Evolutionary conservation across 23 red algal species (phyloP).

Genomic region (Gracilariopsis chorda): DNA sequence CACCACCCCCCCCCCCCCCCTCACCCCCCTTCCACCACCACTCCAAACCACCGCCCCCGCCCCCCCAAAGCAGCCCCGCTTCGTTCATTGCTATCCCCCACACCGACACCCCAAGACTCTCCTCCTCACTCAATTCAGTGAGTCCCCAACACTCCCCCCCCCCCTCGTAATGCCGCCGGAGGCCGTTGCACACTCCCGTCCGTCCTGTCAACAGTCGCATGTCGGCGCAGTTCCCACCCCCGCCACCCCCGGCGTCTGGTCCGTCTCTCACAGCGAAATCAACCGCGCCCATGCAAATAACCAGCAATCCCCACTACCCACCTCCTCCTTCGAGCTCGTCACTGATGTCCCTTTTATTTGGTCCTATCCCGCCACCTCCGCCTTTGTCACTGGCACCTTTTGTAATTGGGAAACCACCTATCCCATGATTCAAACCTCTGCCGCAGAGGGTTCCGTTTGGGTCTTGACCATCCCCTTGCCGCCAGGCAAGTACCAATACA

Average conservation of each 20-base stretch:
- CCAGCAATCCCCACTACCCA: slow-evolving; percentile 7
- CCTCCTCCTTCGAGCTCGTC: slow-evolving; percentile 67
- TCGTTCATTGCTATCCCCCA: not conserved
- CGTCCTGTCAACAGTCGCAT: not conserved
- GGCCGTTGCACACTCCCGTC: not conserved
- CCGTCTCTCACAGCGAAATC: slow-evolving; percentile 74
- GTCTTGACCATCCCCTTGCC: slow-evolving; percentile 75
- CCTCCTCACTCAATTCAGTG: not conserved
- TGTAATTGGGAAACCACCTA: slow-evolving; percentile 81
- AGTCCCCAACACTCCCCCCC: not conserved
- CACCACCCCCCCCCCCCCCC: not conserved
- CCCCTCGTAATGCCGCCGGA: not conserved
- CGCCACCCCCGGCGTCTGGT: slow-evolving; percentile 82
- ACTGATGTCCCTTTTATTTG: slow-evolving; percentile 96
- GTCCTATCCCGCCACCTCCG: slow-evolving; percentile 74
- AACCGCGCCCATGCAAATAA: slow-evolving; percentile 23
- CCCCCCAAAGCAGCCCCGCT: not conserved
- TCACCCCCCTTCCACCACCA: not conserved
- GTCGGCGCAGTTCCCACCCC: slow-evolving; percentile 56
- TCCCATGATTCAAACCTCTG: slow-evolving; percentile 53
- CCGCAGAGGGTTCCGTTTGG: slow-evolving; percentile 74
- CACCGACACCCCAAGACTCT: not conserved
- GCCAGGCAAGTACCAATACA: slow-evolving; percentile 94
- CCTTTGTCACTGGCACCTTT: slow-evolving; percentile 96
- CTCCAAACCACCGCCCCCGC: not conserved